Evolutionary conservation across 2,329 filamentous ascomycete genomes (phyloP).

Genomic region (Penicillium sp.): DNA sequence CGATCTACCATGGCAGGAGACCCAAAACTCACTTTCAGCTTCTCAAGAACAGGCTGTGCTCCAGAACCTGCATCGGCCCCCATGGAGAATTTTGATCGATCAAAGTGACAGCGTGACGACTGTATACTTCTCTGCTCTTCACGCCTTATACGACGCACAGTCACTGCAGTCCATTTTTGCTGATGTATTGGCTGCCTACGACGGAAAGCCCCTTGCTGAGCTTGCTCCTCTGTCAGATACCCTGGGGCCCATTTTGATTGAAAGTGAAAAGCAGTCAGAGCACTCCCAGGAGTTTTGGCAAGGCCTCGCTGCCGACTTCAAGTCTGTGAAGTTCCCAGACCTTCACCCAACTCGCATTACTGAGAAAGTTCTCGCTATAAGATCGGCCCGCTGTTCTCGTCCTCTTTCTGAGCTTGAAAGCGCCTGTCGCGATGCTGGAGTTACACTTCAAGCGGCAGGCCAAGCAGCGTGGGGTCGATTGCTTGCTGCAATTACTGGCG

Average conservation of each 20-base stretch:
- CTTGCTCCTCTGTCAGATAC: conserved; percentile 37
- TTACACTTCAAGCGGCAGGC: conserved; percentile 69
- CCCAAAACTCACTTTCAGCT: not conserved
- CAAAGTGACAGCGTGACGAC: conserved; percentile 19
- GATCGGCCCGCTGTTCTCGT: conserved; percentile 34
- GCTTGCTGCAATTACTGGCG: conserved; percentile 70
- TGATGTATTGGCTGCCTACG: conserved; percentile 48
- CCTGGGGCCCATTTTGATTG: conserved; percentile 42
- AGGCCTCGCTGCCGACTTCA: conserved; percentile 45
- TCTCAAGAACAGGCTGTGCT: conserved; percentile 30
- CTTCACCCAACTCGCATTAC: conserved; percentile 57
- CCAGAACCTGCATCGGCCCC: conserved; percentile 47
- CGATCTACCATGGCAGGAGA: conserved; percentile 38
- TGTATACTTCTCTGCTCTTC: conserved; percentile 58
- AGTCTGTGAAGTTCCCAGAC: conserved; percentile 67
- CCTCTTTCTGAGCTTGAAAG: conserved; percentile 47
- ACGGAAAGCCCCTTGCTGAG: conserved; percentile 17
- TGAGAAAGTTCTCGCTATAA: conserved; percentile 29
- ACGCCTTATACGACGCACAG: conserved; percentile 79
- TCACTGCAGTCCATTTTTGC: conserved; percentile 62
- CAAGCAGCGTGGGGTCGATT: conserved; percentile 74
- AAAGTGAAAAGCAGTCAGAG: conserved; percentile 26
- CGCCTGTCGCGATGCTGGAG: conserved; percentile 51
- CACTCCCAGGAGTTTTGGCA: conserved; percentile 57
- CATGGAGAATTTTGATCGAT: conserved; percentile 58